Base-by-base conservation (phyloP, 2,329 filamentous ascomycete species). In the Aspergillus unguis region DNA sequence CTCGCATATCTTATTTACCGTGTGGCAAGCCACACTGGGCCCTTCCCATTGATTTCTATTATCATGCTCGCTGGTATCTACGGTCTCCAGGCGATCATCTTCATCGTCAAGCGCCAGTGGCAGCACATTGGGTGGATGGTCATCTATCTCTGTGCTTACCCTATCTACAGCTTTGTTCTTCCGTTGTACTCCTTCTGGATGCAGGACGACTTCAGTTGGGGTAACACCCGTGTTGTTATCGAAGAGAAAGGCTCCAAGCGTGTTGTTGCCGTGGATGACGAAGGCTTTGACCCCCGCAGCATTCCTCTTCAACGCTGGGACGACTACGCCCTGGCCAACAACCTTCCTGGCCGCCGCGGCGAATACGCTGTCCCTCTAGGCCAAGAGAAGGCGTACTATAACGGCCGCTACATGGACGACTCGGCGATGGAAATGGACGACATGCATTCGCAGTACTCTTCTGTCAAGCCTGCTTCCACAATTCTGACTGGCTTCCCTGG, bases 171-270 rank as follows among this genome's bases (percentile, higher is more conserved):
- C 3, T 89, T 99, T 64, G 69, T 95, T 58, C 82, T 99, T 9
- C 94, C 94, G 0, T 77, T 99, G 58, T 99, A 97, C 77, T 96
- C 92, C 0, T 99, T 99, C 86, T 99, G 94, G 94, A 95, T 96
- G 75, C 92, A 96, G 72, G 94, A 99, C 74, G 92, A 99, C 75
- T 99, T 99, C 80, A 86, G 86, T 2, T 99, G 94, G 94, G 94
- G 94, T 80, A 97, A 94, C 76, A 99, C 94, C 1, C 91, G 94
- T 82, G 85, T 99, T 59, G 94, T 99, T 61, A 88, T 97, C 60
- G 92, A 91, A 54, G 94, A 99, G 72, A 90, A 92, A 71, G 92
- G 92, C 58, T 83, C 83, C 68, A 96, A 95, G 77, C 85, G 95
- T 67, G 79, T 96, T n/a, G 81, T 99, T 48, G 91, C 91, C 0